Percentiles rank a stretch among this genome's conserved stretches.
phyloP scores from a whole-genome alignment of 257 asterid genomes.

The Knoxia roxburghii region DNA sequence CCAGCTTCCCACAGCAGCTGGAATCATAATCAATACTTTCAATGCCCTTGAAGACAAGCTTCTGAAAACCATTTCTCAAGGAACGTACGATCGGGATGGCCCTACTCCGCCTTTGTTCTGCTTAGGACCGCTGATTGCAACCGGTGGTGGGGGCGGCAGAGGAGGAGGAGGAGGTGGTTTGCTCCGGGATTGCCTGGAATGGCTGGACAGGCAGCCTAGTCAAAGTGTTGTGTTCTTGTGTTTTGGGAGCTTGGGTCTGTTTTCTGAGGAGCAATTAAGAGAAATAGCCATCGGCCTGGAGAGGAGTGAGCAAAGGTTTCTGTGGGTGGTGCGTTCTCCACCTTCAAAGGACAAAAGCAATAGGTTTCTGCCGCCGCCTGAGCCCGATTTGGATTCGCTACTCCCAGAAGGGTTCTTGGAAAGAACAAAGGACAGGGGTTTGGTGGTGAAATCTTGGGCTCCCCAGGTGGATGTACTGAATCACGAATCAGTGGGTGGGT shows the following conservation, averaged over 20 bases:
- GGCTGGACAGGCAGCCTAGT: slow-evolving; percentile 55
- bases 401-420: slow-evolving; percentile 50
- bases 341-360: slow-evolving; percentile 27
- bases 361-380: slow-evolving; percentile 24
- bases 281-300: slow-evolving; percentile 50
- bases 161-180: slow-evolving; percentile 12
- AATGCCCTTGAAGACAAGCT: slow-evolving; percentile 30
- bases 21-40: slow-evolving; percentile 45
- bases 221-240: slow-evolving; percentile 50
- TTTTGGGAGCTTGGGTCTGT: slow-evolving; percentile 54
- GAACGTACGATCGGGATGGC: slow-evolving; percentile 34
- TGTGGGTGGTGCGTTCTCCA: slow-evolving; percentile 56
- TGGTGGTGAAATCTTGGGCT: slow-evolving; percentile 53
- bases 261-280: slow-evolving; percentile 31
- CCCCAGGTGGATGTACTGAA: slow-evolving; percentile 53
- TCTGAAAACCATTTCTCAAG: slow-evolving; percentile 33
- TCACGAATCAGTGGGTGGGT: slow-evolving; percentile 52
- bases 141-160: slow-evolving; percentile 1
- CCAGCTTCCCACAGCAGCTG: slow-evolving; percentile 20
- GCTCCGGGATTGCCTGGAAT: slow-evolving; percentile 38
- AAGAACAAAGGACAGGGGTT: slow-evolving; percentile 35
- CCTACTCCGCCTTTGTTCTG: slow-evolving; percentile 48
- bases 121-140: slow-evolving; percentile 49
- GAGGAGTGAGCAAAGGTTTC: slow-evolving; percentile 35
- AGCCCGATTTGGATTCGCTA: slow-evolving; percentile 33